Percentiles rank a stretch among this genome's conserved stretches.
phyloP scores from a whole-genome alignment of 148 eudicot species.

The Fagopyrum esculentum region DNA sequence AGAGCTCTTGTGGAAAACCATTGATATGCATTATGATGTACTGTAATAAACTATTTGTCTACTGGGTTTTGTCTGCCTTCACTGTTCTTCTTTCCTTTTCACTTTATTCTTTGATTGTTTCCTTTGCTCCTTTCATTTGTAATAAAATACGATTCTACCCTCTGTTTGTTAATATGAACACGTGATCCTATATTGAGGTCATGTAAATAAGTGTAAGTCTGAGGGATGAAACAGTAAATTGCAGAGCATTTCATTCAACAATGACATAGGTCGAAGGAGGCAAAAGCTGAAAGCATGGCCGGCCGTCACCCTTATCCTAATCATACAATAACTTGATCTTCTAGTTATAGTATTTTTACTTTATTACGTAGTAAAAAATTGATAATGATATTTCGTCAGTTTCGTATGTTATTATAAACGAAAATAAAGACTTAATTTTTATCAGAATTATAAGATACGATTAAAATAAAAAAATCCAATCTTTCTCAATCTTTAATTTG shows the following conservation, averaged over 20 bases:
- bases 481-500: no score
- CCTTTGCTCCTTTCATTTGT: not conserved
- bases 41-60: not conserved
- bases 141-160: not conserved
- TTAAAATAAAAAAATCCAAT: no score
- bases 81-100: not conserved
- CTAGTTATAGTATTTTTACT: no score
- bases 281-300: constrained; percentile 8
- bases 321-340: no score
- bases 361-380: no score
- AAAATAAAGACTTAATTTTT: no score
- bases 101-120: not conserved
- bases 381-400: no score
- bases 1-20: not conserved
- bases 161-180: not conserved
- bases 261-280: not conserved
- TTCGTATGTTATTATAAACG: no score
- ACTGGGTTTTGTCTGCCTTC: constrained; percentile 1
- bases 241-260: not conserved
- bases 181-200: not conserved
- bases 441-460: no score
- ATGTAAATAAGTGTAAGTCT: not conserved
- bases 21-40: not conserved
- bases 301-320: not conserved
- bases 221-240: constrained; percentile 3